Base-by-base conservation (phyloP, 345 rosid species). In the Euclidium syriacum region DNA sequence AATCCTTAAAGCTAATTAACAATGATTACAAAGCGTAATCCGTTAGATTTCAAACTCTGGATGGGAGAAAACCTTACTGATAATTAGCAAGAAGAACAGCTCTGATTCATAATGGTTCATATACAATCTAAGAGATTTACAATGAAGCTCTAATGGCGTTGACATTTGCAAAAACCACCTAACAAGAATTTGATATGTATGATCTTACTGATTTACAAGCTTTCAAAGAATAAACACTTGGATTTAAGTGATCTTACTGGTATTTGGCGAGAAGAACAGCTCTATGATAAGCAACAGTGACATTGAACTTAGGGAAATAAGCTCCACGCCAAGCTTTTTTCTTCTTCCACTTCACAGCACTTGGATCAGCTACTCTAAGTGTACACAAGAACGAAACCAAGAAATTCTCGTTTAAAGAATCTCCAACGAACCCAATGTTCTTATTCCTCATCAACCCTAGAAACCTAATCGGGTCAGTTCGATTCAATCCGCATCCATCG, bases 251-350 rank as follows among this genome's bases (percentile, higher is more conserved):
- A 58, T 10, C 79, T 73, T 70, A 90, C 96, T 85, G 69, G 46
- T 90, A 90, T 54, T 75, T 83, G 7, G 97, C 86, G 41, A 90
- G 80, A 81, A 94, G 79, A 59, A 90, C 99, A 6, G 97, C 88
- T 6, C 97, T 74, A 64, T 94, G 99, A 83, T 94, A 94, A 3
- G 86, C 95, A 22, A 90, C 95, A 1, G 92, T 88, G 65, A 87
- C 95, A 64, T 86, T 94, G 23, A 69, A 94, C 33, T 72, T 77
- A 4, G 99, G 99, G 53, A 90, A 94, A 53, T 78, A 85, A 75
- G 80, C 95, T 16, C 99, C 99, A 59, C 96, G 82, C 99, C 97
- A 94, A 68, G 99, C 97, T 14, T 90, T 86, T 35, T 79, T 94
- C 81, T 68, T 90, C 74, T 90, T 94, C 95, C 99, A 90, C 69